Conservation (phyloP, 2,329 filamentous ascomycete genomes). For the Trichoderma aggressivum region DNA sequence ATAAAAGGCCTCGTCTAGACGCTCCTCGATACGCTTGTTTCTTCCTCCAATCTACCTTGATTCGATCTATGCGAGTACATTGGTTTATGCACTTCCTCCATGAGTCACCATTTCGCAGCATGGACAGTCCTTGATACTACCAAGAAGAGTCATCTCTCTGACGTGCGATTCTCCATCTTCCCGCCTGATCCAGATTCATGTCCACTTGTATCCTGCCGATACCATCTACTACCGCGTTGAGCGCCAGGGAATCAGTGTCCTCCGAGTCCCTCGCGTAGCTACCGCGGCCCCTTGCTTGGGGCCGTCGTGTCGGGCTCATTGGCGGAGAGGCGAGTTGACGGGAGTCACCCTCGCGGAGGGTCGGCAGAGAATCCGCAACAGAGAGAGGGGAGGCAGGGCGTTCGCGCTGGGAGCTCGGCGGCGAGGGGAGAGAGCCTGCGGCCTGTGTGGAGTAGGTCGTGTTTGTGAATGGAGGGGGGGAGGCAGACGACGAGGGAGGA, state of each 20-base stretch:
- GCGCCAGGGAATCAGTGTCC: conserved; percentile 28
- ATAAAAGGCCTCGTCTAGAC: neutral
- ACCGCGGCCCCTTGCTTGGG: neutral
- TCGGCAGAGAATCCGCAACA: conserved; percentile 17
- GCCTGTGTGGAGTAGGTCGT: neutral
- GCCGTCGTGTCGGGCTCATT: conserved; percentile 1
- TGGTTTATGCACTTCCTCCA: neutral
- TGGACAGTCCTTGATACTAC: conserved; percentile 2
- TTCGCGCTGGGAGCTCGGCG: conserved; percentile 21
- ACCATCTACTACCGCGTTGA: conserved; percentile 37
- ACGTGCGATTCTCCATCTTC: conserved; percentile 40
- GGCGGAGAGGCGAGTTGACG: neutral
- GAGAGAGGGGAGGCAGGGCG: neutral
- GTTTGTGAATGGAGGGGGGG: conserved; percentile 7
- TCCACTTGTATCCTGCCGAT: conserved; percentile 34
- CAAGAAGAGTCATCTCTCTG: conserved; percentile 22
- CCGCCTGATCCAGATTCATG: conserved; percentile 38
- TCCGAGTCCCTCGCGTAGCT: conserved; percentile 17
- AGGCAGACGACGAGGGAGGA: neutral
- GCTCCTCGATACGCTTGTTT: neutral
- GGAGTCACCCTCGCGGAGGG: conserved; percentile 2
- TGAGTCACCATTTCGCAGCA: neutral
- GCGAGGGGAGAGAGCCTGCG: conserved; percentile 24
- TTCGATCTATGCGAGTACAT: neutral
- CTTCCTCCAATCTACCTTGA: neutral